Conservation (phyloP, 257 asterid genomes). For the Solanum ahanhuiri region DNA sequence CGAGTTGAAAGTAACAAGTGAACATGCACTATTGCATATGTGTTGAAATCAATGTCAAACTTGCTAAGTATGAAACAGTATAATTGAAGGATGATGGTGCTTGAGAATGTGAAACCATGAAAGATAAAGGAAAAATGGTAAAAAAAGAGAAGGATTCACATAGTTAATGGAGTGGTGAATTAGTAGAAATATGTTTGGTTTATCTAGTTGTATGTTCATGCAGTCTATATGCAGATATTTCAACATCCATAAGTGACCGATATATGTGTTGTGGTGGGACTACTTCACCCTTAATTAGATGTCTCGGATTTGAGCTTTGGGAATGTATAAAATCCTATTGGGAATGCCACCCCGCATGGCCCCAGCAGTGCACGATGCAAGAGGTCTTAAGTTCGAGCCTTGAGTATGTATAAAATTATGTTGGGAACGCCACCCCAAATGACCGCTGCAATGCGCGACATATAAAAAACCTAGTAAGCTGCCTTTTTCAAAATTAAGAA, state of each 20-base stretch:
- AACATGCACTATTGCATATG: background rate
- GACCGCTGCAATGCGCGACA: rapidly evolving
- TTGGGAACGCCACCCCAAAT: too few relatives aligned
- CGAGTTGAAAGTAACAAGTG: background rate
- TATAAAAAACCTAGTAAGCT: background rate
- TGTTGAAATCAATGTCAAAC: background rate
- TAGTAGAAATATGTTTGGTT: background rate
- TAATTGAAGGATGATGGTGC: background rate
- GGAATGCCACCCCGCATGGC: too few relatives aligned
- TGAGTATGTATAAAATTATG: too few relatives aligned
- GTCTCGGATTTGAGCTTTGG: too few relatives aligned
- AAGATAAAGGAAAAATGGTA: background rate
- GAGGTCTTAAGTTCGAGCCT: too few relatives aligned
- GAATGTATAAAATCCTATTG: too few relatives aligned
- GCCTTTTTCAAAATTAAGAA: background rate
- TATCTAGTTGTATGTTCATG: background rate
- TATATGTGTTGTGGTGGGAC: too few relatives aligned
- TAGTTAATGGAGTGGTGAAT: background rate
- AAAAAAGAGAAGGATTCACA: background rate
- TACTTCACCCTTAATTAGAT: too few relatives aligned
- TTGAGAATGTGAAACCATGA: background rate
- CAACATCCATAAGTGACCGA: too few relatives aligned
- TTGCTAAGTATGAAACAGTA: background rate
- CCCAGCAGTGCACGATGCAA: too few relatives aligned
- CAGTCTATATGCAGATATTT: background rate